These are phyloP conservation scores for Fragaria vesca DNA, from an alignment of 306 rosid genomes.

Conservation along the genomic window DNA sequence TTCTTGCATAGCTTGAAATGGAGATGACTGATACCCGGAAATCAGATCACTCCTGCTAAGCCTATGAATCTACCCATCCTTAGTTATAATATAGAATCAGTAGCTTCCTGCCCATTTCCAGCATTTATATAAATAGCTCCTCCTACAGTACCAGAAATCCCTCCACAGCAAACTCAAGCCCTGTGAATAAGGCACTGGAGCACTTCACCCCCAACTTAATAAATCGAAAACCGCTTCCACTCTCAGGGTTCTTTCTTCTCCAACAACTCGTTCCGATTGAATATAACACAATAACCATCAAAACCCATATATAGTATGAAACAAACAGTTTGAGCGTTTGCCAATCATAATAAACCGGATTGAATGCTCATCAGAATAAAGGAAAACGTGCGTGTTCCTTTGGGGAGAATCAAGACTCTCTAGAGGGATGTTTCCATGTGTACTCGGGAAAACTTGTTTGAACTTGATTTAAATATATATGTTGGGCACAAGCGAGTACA, in stretches of 20 bases:
- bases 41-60: constrained; percentile 19
- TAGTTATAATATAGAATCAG: constrained; percentile 26
- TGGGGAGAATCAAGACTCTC: too few relatives aligned
- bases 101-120: constrained; percentile 37
- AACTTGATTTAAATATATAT: too few relatives aligned
- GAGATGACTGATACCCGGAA: constrained; percentile 30
- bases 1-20: constrained; percentile 32
- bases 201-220: constrained; percentile 25
- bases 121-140: constrained; percentile 38
- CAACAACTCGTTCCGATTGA: constrained; percentile 35
- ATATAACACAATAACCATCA: constrained; percentile 33
- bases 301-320: constrained; percentile 29
- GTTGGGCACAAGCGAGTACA: too few relatives aligned
- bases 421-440: not conserved
- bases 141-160: constrained; percentile 38
- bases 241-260: constrained; percentile 18
- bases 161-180: constrained; percentile 36
- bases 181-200: constrained; percentile 35
- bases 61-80: constrained; percentile 20
- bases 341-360: constrained; percentile 27
- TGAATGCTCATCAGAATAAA: constrained; percentile 15
- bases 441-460: not conserved
- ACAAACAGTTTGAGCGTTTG: constrained; percentile 38
- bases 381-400: too few relatives aligned
- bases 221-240: constrained; percentile 36